These are phyloP conservation scores for Eutypa lata DNA, from an alignment of 2,329 filamentous ascomycete species.

Conservation along the genomic window DNA sequence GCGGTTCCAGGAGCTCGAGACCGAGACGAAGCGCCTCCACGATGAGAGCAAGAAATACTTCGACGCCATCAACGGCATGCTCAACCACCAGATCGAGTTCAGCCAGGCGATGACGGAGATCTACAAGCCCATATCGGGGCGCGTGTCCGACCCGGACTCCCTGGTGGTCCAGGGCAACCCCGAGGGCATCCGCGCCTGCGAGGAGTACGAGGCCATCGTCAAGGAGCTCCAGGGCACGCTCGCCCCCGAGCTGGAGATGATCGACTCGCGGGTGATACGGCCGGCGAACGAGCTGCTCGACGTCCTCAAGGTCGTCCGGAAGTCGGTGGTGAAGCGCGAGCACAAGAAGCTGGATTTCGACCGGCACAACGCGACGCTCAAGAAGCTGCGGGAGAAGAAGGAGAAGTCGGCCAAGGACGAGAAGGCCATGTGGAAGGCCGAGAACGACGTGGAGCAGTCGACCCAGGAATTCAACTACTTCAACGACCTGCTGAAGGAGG, in stretches of 20 bases:
- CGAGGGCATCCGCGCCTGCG: constrained; percentile 90
- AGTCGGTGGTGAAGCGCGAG: constrained; percentile 82
- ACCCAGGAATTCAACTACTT: constrained; percentile 98
- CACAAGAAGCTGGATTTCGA: constrained; percentile 98
- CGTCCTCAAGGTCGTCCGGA: constrained; percentile 93
- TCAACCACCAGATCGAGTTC: constrained; percentile 96
- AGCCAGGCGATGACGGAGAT: constrained; percentile 93
- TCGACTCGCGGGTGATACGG: constrained; percentile 84
- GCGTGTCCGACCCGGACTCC: constrained; percentile 87
- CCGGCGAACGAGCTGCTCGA: constrained; percentile 91
- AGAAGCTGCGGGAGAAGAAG: constrained; percentile 97
- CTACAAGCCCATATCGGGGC: constrained; percentile 96
- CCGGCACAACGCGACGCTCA: constrained; percentile 74
- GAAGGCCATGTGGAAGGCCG: constrained; percentile 93
- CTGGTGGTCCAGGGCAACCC: constrained; percentile 80
- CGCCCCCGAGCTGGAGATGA: constrained; percentile 94
- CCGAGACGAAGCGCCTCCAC: constrained; percentile 89
- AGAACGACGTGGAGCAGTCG: constrained; percentile 84
- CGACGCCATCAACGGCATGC: constrained; percentile 96
- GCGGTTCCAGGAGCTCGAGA: constrained; percentile 89
- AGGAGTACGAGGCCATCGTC: constrained; percentile 92
- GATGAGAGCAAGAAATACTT: constrained; percentile 98
- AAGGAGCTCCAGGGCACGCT: constrained; percentile 85
- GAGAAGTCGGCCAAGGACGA: constrained; percentile 95
- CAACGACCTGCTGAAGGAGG: constrained; percentile 94